Percentiles rank a stretch among this genome's conserved stretches.
phyloP scores from a whole-genome alignment of 2,329 filamentous ascomycete genomes.

The Shiraia bambusicola region DNA sequence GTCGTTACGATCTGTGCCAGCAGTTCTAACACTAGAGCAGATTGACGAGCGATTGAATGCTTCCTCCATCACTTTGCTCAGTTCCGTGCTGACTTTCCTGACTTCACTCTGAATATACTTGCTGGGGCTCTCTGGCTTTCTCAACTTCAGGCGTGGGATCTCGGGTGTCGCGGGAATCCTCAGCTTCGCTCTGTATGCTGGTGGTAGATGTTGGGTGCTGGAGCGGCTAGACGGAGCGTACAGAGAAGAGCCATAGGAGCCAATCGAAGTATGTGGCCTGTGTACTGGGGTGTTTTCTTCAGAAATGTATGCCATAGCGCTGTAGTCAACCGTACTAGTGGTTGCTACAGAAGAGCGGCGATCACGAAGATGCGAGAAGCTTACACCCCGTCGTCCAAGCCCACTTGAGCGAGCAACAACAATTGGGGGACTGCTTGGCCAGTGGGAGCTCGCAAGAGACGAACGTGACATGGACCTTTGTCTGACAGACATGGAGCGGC shows the following conservation, averaged over 20 bases:
- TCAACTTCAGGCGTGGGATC: slow-evolving; percentile 31
- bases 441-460: slow-evolving; percentile 50
- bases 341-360: slow-evolving; percentile 48
- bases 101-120: slow-evolving; percentile 73
- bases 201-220: slow-evolving; percentile 19
- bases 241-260: slow-evolving; percentile 24
- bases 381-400: slow-evolving; percentile 61
- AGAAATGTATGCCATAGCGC: slow-evolving; percentile 30
- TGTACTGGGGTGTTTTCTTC: slow-evolving; percentile 35
- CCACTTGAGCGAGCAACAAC: slow-evolving; percentile 53
- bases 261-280: slow-evolving; percentile 21
- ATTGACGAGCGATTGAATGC: slow-evolving; percentile 75
- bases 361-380: slow-evolving; percentile 57
- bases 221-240: slow-evolving; percentile 20
- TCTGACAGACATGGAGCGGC: slow-evolving; percentile 21
- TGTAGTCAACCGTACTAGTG: slow-evolving; percentile 36
- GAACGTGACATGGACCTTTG: slow-evolving; percentile 39
- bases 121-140: slow-evolving; percentile 49
- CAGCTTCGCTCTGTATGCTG: slow-evolving; percentile 33
- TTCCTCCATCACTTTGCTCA: slow-evolving; percentile 88
- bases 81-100: slow-evolving; percentile 77
- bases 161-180: slow-evolving; percentile 26
- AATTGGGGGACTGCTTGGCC: slow-evolving; percentile 52
- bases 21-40: slow-evolving; percentile 53
- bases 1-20: slow-evolving; percentile 22